Evolutionary conservation across 805 yeast genomes (phyloP).

Genomic region (Lipomyces yamadae): DNA sequence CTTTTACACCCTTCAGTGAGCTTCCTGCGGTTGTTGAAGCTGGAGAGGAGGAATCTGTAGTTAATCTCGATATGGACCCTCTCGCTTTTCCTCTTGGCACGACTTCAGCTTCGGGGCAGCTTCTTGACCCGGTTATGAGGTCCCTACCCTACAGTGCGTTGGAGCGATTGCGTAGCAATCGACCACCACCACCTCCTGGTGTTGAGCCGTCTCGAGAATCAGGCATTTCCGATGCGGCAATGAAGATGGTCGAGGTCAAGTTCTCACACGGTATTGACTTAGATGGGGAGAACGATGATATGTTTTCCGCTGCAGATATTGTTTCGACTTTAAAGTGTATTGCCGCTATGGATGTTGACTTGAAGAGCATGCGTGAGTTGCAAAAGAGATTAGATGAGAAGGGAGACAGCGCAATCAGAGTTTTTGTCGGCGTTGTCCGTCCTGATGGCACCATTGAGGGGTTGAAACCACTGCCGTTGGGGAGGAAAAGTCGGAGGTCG

Average conservation of each 20-base stretch:
- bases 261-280: conserved; percentile 8
- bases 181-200: conserved; percentile 34
- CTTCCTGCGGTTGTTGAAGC: conserved; percentile 10
- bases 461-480: not conserved
- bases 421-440: conserved; percentile 8
- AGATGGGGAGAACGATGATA: conserved; percentile 13
- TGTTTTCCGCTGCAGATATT: conserved; percentile 19
- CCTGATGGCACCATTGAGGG: conserved; percentile 1
- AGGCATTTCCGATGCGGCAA: conserved; percentile 24
- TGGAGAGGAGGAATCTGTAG: conserved; percentile 15
- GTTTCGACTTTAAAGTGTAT: conserved; percentile 24
- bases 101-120: conserved; percentile 22
- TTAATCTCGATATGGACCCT: conserved; percentile 16
- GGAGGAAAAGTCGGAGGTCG: conserved; percentile 1
- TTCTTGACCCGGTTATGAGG: conserved; percentile 27
- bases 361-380: conserved; percentile 24
- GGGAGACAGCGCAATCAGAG: conserved; percentile 15
- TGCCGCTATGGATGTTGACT: conserved; percentile 22
- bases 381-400: conserved; percentile 20
- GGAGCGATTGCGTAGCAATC: conserved; percentile 25
- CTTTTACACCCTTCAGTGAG: conserved; percentile 6
- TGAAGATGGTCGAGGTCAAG: conserved; percentile 24
- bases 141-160: conserved; percentile 21
- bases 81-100: conserved; percentile 27
- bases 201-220: conserved; percentile 10